Evolutionary conservation across 192 early-diverging fungal genomes (phyloP).

Genomic region (Coemansia sp.): DNA sequence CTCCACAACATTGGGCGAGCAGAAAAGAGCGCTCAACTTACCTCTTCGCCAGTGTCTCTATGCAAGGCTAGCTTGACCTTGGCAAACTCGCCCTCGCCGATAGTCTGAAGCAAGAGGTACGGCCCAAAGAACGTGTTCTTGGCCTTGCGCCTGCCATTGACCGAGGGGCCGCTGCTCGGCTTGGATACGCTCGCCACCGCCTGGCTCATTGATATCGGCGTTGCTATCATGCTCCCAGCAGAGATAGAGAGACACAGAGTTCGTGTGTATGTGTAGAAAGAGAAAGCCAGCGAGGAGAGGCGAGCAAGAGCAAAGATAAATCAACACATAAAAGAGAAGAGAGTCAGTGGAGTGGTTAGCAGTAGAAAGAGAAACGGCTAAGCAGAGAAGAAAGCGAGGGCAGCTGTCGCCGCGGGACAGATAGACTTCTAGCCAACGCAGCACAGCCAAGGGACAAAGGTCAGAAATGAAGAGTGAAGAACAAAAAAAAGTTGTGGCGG

Average conservation of each 20-base stretch:
- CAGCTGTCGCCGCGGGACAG: neutral
- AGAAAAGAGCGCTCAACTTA: constrained; percentile 10
- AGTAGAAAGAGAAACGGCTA: constrained; percentile 3
- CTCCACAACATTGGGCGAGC: neutral
- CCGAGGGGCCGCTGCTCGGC: constrained; percentile 35
- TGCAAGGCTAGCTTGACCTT: constrained; percentile 96
- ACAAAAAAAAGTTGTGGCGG: constrained; percentile 5
- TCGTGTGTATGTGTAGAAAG: neutral
- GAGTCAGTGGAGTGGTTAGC: constrained; percentile 12
- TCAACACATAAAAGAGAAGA: constrained; percentile 7
- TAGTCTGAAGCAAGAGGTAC: constrained; percentile 91
- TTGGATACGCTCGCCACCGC: constrained; percentile 50
- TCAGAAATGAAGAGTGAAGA: constrained; percentile 13
- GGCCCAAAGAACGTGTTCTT: constrained; percentile 77
- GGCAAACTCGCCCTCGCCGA: constrained; percentile 97
- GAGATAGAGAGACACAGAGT: neutral
- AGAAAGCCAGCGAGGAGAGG: constrained; percentile 3
- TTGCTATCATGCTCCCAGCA: constrained; percentile 36
- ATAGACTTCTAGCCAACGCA: neutral
- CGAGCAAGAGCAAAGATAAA: constrained; percentile 12
- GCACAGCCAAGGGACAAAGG: constrained; percentile 11
- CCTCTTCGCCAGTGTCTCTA: constrained; percentile 67
- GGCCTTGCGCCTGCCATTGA: constrained; percentile 46
- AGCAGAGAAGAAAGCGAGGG: neutral
- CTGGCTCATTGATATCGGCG: constrained; percentile 54